Evolutionary conservation across 352 stramenopile species (phyloP).

Genomic region (Phytophthora lateralis): DNA sequence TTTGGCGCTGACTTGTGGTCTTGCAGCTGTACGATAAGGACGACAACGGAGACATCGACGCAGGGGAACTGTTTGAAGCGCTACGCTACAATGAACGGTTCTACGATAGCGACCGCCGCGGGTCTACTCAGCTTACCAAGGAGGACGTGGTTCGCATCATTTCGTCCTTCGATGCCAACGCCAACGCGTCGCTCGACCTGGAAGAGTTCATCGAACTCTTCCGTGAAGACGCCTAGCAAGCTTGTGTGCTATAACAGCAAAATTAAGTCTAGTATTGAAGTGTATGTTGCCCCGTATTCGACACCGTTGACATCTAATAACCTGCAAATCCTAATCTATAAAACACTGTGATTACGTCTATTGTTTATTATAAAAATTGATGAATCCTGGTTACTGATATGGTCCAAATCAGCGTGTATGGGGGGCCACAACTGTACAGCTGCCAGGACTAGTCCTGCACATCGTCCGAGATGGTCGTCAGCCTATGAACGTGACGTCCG

Average conservation of each 20-base stretch:
- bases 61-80: constrained; percentile 66
- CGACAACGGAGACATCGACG: constrained; percentile 72
- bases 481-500: constrained; percentile 27
- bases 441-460: constrained; percentile 10
- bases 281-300: too few relatives aligned
- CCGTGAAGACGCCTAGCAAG: constrained; percentile 60
- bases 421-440: too few relatives aligned
- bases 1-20: not conserved
- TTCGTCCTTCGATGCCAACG: constrained; percentile 74
- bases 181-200: constrained; percentile 75
- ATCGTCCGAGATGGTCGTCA: constrained; percentile 10
- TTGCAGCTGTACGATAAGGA: constrained; percentile 68
- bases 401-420: too few relatives aligned
- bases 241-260: too few relatives aligned
- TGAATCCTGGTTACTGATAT: too few relatives aligned
- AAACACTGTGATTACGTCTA: too few relatives aligned
- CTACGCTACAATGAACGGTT: constrained; percentile 77
- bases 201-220: constrained; percentile 85
- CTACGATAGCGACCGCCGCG: constrained; percentile 53
- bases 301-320: too few relatives aligned
- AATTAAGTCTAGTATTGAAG: too few relatives aligned
- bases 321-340: too few relatives aligned
- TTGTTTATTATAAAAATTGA: too few relatives aligned
- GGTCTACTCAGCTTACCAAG: constrained; percentile 41
- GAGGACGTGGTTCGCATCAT: constrained; percentile 78